Evolutionary conservation across 2,329 filamentous ascomycete genomes (phyloP).

Genomic region (Botrytis deweyae): DNA sequence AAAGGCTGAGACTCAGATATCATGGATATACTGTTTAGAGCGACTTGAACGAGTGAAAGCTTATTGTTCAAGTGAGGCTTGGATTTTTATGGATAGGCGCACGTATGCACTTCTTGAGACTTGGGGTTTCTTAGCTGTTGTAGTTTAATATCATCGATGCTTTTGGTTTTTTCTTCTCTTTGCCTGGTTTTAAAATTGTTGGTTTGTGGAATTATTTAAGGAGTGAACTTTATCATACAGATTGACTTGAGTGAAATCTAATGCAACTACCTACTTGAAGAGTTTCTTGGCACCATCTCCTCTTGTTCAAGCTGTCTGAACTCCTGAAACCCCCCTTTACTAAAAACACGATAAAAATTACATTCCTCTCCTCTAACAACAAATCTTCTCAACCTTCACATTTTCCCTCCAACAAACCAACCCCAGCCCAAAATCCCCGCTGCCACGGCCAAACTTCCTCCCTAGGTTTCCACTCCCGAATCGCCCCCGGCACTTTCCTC

Average conservation of each 20-base stretch:
- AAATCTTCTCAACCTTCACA: background rate
- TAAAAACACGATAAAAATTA: background rate
- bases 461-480: background rate
- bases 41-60: background rate
- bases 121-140: background rate
- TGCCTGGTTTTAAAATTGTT: background rate
- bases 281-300: too few species aligned
- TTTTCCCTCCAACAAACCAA: too few species aligned
- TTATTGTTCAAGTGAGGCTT: background rate
- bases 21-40: rapidly evolving
- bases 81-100: background rate
- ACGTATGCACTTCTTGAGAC: background rate
- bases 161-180: background rate
- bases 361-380: too few species aligned
- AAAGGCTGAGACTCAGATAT: background rate
- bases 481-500: slow-evolving; percentile 6
- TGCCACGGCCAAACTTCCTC: slow-evolving; percentile 13
- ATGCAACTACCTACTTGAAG: background rate
- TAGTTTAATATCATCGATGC: background rate
- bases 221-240: background rate
- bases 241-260: background rate
- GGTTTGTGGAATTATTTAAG: background rate
- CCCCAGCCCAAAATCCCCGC: background rate
- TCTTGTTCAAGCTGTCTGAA: background rate
- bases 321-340: rapidly evolving